Percentiles rank a stretch among this genome's conserved stretches.
These are phyloP conservation scores for Pestalotiopsis sp. DNA, from an alignment of 2,329 filamentous ascomycete species.

Conservation along the genomic window DNA sequence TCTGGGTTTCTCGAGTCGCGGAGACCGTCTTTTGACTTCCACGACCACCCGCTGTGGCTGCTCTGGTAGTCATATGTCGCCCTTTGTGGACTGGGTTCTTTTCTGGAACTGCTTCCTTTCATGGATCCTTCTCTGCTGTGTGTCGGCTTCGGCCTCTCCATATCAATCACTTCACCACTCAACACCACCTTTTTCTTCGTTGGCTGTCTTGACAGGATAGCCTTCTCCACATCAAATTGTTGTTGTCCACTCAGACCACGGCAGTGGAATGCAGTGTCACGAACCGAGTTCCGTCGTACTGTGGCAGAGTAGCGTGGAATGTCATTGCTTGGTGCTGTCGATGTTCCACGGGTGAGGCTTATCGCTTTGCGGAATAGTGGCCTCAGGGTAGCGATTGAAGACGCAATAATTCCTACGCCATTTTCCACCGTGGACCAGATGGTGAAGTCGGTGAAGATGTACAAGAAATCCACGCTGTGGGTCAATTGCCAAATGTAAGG, in stretches of 20 bases:
- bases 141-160: background rate
- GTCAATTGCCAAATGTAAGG: constrained; percentile 42
- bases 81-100: background rate
- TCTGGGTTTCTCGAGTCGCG: background rate
- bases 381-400: constrained; percentile 39
- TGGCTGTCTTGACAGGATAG: background rate
- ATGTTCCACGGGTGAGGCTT: constrained; percentile 4
- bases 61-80: constrained; percentile 4
- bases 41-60: constrained; percentile 6
- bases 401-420: constrained; percentile 41
- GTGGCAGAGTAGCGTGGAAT: background rate
- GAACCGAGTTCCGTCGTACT: background rate
- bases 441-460: constrained; percentile 42
- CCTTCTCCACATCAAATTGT: constrained; percentile 5
- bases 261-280: constrained; percentile 6
- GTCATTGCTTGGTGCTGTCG: background rate
- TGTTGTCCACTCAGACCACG: background rate
- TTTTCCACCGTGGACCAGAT: constrained; percentile 49
- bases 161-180: background rate
- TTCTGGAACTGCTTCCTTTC: background rate
- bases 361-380: constrained; percentile 34
- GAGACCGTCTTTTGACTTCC: background rate
- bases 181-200: background rate
- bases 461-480: constrained; percentile 39
- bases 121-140: background rate